A percentile compares a stretch with the other conserved stretches of the same genome.
Conservation (phyloP, 1,284 basidiomycete genomes). For the Ustilago xerochloae region DNA sequence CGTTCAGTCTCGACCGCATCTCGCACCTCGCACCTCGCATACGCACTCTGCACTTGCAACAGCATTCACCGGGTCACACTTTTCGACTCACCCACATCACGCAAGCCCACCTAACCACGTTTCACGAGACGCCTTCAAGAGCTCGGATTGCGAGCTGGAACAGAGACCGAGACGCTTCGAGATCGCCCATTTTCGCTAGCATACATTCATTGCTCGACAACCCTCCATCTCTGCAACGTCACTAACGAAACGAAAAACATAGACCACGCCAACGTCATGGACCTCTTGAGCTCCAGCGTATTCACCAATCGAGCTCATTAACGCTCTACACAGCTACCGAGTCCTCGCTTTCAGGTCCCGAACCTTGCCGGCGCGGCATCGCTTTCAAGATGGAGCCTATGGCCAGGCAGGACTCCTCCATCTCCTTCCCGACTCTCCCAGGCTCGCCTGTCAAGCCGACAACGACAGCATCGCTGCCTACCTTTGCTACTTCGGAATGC, state of each 20-base stretch:
- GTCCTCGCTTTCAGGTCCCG: not conserved
- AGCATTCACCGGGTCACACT: too few species aligned
- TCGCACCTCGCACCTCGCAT: not conserved
- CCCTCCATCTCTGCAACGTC: not conserved
- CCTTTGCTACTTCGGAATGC: conserved; percentile 27
- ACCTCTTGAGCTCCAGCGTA: not conserved
- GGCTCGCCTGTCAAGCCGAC: conserved; percentile 20
- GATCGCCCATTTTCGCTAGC: too few species aligned
- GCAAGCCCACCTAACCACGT: too few species aligned
- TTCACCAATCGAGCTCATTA: not conserved
- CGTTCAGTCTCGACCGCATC: not conserved
- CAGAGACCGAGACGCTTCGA: too few species aligned
- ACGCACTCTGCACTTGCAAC: not conserved
- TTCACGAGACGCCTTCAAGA: too few species aligned
- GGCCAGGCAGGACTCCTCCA: conserved; percentile 30
- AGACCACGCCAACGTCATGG: not conserved
- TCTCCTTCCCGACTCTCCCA: conserved; percentile 41
- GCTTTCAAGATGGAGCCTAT: conserved; percentile 27
- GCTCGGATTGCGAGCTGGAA: too few species aligned
- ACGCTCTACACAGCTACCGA: not conserved
- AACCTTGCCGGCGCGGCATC: not conserved
- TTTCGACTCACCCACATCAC: not conserved
- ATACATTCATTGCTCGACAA: not conserved
- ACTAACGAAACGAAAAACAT: not conserved
- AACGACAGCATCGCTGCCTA: conserved; percentile 8